Base-by-base conservation (phyloP, 495 filamentous ascomycete genomes). In the Penicillium macrosclerotiorum region DNA sequence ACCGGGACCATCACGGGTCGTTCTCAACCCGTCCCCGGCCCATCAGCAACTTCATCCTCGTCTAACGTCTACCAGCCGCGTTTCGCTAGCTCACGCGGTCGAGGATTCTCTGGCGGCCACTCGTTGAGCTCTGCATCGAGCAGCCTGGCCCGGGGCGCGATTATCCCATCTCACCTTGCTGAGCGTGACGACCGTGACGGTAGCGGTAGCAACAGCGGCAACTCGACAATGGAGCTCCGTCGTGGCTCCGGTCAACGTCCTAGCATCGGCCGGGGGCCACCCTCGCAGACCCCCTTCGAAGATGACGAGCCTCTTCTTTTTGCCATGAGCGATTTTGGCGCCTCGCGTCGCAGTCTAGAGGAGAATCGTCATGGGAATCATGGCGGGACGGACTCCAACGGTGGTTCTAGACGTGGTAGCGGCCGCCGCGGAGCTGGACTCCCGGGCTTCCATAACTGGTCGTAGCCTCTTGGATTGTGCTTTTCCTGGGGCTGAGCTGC, bases 231-330 rank as follows among this genome's bases (percentile, higher is more conserved):
- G 35, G 70, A 72, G 25, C 54, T 62, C 12, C 64, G 71, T 12
- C 67, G 69, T 18, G 58, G 62, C 7, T 56, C 60, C 19, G 58
- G 54, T 5, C 65, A 64, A 37, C 67, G 71, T 6, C 54, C 65
- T 8, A 58, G 67, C 23, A 57, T 52, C 16, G 62, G 61, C 33
- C 67, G 70, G 8, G 50, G 61, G 3, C 47, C 53, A 2, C 64
- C 70, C 22, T 64, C 69, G 1, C 63, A 68, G 33, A 52, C 58
- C 2, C 49, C 52, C 9, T 60, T 65, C 22, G 73, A 77, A 33
- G 89, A 94, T 42, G 89, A 91, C 13, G 90, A 95, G 64, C 85
- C 85, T 19, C 65, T 95, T 8, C 67, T 94, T 13, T 95, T 95
- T 57, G 85, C 86, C 30, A 91, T 95, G 86, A 90, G 86, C 45